A percentile compares a stretch with the other conserved stretches of the same genome.
Conservation (phyloP, 2,329 filamentous ascomycete species). For the Fusarium phyllophilum region DNA sequence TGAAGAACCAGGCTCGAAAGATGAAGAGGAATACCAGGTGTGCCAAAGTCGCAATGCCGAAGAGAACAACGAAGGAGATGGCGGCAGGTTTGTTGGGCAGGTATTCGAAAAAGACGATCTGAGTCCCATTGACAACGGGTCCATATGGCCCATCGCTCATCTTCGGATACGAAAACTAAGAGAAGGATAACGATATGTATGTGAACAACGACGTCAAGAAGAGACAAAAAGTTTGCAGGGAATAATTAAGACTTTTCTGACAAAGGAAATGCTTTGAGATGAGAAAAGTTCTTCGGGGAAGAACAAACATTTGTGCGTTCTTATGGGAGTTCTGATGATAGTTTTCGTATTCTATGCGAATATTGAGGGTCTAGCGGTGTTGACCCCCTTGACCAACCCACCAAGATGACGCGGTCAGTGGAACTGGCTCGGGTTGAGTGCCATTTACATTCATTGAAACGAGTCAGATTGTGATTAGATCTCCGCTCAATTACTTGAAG, state of each 20-base stretch:
- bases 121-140: constrained; percentile 7
- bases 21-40: not conserved
- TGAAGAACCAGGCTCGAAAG: constrained; percentile 19
- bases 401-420: constrained; percentile 10
- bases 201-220: not conserved
- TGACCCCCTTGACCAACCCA: not conserved
- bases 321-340: not conserved
- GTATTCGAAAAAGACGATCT: constrained; percentile 17
- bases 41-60: not conserved
- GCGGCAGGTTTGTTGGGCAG: constrained; percentile 9
- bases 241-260: accelerated
- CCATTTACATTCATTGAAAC: not conserved
- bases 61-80: not conserved
- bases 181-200: not conserved
- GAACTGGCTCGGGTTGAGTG: not conserved
- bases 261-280: not conserved
- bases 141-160: constrained; percentile 16
- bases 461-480: too few species aligned
- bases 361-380: not conserved
- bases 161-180: not conserved
- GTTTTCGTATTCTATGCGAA: constrained; percentile 24
- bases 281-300: accelerated
- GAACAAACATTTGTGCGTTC: not conserved
- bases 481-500: not conserved
- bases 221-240: accelerated